A percentile compares a stretch with the other conserved stretches of the same genome.
These are phyloP conservation scores for Odontarrhena argentea DNA, from an alignment of 345 rosid species.

Conservation along the genomic window DNA sequence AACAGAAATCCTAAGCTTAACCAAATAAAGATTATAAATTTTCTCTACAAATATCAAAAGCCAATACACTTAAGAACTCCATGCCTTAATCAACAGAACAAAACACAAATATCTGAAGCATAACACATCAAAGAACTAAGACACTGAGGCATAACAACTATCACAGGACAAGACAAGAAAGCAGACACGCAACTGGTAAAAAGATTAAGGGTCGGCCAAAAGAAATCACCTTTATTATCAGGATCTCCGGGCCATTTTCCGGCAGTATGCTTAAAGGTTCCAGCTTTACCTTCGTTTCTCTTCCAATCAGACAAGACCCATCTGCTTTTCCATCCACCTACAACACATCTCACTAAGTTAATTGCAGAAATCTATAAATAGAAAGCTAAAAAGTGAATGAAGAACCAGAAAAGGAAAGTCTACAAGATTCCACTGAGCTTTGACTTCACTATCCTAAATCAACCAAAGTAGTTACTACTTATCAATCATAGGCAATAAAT, in stretches of 20 bases:
- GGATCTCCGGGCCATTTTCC: constrained; percentile 88
- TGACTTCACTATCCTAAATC: constrained; percentile 24
- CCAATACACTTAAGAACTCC: constrained; percentile 13
- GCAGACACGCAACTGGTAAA: background rate
- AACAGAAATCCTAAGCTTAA: background rate
- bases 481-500: background rate
- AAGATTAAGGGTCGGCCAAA: constrained; percentile 16
- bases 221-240: constrained; percentile 63
- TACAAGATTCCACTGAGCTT: constrained; percentile 22
- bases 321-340: constrained; percentile 91
- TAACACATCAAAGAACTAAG: constrained; percentile 21
- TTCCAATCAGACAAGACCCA: constrained; percentile 96
- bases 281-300: constrained; percentile 81
- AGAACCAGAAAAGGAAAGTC: constrained; percentile 20
- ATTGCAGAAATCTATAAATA: constrained; percentile 11
- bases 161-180: constrained; percentile 18
- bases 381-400: background rate
- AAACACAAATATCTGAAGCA: background rate
- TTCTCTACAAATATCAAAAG: constrained; percentile 15
- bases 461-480: background rate
- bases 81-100: constrained; percentile 6
- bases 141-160: constrained; percentile 1
- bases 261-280: constrained; percentile 75
- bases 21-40: background rate
- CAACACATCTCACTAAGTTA: constrained; percentile 17